A percentile compares a stretch with the other conserved stretches of the same genome.
Conservation (phyloP, 768 basidiomycete species). For the Sutorius australiensis region DNA sequence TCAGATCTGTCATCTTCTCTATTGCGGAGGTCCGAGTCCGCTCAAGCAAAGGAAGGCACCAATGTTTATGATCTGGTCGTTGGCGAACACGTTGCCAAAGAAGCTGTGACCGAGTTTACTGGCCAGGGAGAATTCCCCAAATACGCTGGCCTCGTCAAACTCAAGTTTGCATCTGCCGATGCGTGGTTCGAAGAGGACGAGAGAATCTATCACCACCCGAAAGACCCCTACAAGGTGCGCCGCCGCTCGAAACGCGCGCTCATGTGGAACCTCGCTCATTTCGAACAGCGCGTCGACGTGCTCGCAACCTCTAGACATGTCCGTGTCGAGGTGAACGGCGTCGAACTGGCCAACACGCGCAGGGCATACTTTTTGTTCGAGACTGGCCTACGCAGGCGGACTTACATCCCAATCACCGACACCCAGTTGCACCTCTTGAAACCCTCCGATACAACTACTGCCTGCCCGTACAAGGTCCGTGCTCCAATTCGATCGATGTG, state of each 20-base stretch:
- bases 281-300: conserved; percentile 53
- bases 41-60: conserved; percentile 29
- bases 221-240: conserved; percentile 65
- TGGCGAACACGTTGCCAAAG: conserved; percentile 36
- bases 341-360: conserved; percentile 57
- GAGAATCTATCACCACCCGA: conserved; percentile 55
- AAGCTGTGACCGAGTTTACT: conserved; percentile 37
- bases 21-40: conserved; percentile 32
- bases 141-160: conserved; percentile 45
- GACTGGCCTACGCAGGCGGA: conserved; percentile 52
- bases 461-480: conserved; percentile 64
- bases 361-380: conserved; percentile 56
- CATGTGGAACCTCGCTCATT: background rate
- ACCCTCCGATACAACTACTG: conserved; percentile 43
- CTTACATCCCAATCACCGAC: conserved; percentile 59
- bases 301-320: conserved; percentile 58
- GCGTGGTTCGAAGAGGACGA: conserved; percentile 73
- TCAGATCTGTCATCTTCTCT: conserved; percentile 44
- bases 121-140: conserved; percentile 29
- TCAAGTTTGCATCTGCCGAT: conserved; percentile 50
- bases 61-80: conserved; percentile 47
- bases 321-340: conserved; percentile 54
- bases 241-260: too few species aligned
- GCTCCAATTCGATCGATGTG: background rate
- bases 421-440: conserved; percentile 47